Evolutionary conservation across 1,284 basidiomycete species (phyloP).

Genomic region (Moniliophthora roreri): DNA sequence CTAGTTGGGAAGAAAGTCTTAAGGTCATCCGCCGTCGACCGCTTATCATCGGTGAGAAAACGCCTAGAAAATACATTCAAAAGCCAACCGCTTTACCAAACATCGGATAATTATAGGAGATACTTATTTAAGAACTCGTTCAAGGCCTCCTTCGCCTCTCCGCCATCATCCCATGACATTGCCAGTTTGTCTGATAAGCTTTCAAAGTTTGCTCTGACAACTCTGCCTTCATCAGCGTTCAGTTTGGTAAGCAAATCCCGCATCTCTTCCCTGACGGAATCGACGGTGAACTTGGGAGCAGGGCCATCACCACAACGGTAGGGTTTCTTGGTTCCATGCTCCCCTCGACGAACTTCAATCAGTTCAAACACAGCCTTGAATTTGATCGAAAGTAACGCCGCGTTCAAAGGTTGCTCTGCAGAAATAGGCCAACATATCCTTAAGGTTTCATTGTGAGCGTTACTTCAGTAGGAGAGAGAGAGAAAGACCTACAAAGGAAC

Average conservation of each 20-base stretch:
- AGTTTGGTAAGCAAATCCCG: background rate
- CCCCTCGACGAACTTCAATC: slow-evolving; percentile 7
- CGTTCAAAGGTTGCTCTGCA: slow-evolving; percentile 10
- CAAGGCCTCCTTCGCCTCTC: slow-evolving; percentile 1
- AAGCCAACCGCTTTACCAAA: no score
- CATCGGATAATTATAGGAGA: no score
- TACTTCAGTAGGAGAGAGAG: no score
- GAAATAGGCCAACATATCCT: slow-evolving; percentile 10
- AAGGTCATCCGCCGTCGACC: no score
- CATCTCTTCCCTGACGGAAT: slow-evolving; percentile 2
- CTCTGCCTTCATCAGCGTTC: slow-evolving; percentile 4
- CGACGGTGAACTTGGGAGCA: slow-evolving; percentile 4
- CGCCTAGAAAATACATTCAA: no score
- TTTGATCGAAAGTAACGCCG: background rate
- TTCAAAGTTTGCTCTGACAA: slow-evolving; percentile 9
- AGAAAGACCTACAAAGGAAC: slow-evolving; percentile 9
- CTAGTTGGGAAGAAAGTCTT: no score
- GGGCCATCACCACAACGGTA: background rate
- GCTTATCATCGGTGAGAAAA: no score
- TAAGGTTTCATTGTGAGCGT: no score
- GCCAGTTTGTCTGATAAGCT: slow-evolving; percentile 4
- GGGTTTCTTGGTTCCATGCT: slow-evolving; percentile 1
- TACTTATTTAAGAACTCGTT: slow-evolving; percentile 1
- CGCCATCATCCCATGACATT: slow-evolving; percentile 1
- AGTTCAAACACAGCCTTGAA: slow-evolving; percentile 10